These are phyloP conservation scores for Plasmodium inui DNA, from an alignment of 169 alveolate species.

Conservation along the genomic window DNA sequence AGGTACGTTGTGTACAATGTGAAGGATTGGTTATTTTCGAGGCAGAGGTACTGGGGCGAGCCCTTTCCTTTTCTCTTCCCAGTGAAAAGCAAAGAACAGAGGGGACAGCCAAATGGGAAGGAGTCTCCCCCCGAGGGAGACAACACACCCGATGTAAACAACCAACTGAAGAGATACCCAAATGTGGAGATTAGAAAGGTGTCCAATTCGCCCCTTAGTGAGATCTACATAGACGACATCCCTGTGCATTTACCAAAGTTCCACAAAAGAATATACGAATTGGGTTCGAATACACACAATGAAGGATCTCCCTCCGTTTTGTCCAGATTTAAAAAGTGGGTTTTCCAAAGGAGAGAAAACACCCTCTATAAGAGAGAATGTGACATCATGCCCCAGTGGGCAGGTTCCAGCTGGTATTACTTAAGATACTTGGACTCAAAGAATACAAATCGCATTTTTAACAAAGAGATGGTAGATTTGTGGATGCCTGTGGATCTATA, in stretches of 20 bases:
- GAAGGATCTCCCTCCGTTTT: slow-evolving; percentile 7
- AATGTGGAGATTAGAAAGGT: slow-evolving; percentile 28
- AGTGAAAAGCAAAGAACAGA: slow-evolving; percentile 47
- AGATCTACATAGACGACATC: slow-evolving; percentile 34
- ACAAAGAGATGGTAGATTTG: slow-evolving; percentile 57
- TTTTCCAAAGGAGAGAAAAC: slow-evolving; percentile 74
- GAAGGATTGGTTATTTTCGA: slow-evolving; percentile 93
- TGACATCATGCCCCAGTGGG: slow-evolving; percentile 95
- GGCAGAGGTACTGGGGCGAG: slow-evolving; percentile 95
- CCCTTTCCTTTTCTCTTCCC: slow-evolving; percentile 91
- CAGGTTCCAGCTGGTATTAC: slow-evolving; percentile 94
- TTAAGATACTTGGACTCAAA: slow-evolving; percentile 89
- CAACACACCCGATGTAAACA: neutral
- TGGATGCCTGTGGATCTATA: slow-evolving; percentile 96
- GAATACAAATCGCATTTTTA: slow-evolving; percentile 78
- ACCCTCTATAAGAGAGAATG: slow-evolving; percentile 80
- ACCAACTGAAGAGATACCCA: neutral
- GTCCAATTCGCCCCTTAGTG: slow-evolving; percentile 62
- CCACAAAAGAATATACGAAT: slow-evolving; percentile 48
- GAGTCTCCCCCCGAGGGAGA: too few species aligned
- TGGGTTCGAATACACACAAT: neutral
- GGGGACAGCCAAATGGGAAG: slow-evolving; percentile 6
- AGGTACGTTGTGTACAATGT: slow-evolving; percentile 77
- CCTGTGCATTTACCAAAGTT: slow-evolving; percentile 73
- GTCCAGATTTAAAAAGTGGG: slow-evolving; percentile 67